Percentiles rank a stretch among this genome's conserved stretches.
Evolutionary conservation across 129 eudicot species (phyloP).

Genomic region (Tanacetum coccineum): DNA sequence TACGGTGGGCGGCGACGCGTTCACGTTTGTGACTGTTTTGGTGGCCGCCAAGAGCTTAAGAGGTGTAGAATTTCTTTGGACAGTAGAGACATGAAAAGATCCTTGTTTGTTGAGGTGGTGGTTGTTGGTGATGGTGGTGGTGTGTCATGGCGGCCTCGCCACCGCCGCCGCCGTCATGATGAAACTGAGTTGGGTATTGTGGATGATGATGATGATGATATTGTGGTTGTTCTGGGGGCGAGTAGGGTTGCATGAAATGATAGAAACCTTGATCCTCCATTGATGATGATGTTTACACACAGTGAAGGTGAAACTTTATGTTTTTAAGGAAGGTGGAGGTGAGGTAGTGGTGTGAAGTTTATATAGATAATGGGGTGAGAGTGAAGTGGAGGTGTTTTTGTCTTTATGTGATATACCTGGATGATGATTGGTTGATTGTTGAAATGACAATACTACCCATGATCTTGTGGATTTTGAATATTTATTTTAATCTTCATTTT

Average conservation of each 20-base stretch:
- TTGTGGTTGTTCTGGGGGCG: neutral
- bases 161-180: no score
- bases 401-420: no score
- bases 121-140: neutral
- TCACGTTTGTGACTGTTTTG: constrained; percentile 84
- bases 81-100: constrained; percentile 66
- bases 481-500: no score
- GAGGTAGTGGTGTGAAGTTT: neutral
- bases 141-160: no score
- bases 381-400: neutral
- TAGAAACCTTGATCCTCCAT: constrained; percentile 22
- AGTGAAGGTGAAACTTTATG: neutral
- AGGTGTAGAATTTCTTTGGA: constrained; percentile 62
- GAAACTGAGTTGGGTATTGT: no score
- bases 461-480: no score
- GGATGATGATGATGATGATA: no score
- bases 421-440: no score
- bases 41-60: constrained; percentile 84
- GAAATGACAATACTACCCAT: no score
- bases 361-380: neutral
- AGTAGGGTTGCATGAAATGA: constrained; percentile 17
- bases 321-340: neutral
- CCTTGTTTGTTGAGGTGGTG: constrained; percentile 1
- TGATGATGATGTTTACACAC: neutral
- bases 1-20: constrained; percentile 67